Percentiles rank a stretch among this genome's conserved stretches.
phyloP scores from a whole-genome alignment of 2,329 filamentous ascomycete genomes.

The Cryphonectria japonica region DNA sequence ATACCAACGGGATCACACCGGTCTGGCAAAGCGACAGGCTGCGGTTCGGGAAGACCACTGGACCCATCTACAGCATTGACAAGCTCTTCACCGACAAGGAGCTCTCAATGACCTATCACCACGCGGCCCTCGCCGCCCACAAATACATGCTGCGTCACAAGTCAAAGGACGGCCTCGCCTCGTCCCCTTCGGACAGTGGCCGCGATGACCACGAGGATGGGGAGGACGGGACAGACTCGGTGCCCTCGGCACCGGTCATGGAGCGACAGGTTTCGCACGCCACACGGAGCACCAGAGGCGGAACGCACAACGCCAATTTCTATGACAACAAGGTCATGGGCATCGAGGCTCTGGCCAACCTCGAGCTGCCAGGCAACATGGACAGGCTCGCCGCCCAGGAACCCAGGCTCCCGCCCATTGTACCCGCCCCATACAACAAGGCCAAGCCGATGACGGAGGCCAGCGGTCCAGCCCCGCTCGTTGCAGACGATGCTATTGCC shows the following conservation, averaged over 20 bases:
- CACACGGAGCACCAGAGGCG: slow-evolving; percentile 63
- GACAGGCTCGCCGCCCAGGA: slow-evolving; percentile 59
- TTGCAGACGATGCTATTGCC: slow-evolving; percentile 55
- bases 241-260: slow-evolving; percentile 58
- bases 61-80: slow-evolving; percentile 67
- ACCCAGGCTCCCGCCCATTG: slow-evolving; percentile 61
- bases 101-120: slow-evolving; percentile 67
- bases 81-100: slow-evolving; percentile 75
- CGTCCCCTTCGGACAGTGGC: slow-evolving; percentile 56
- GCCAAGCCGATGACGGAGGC: slow-evolving; percentile 59
- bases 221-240: slow-evolving; percentile 49
- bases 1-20: slow-evolving; percentile 61
- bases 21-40: slow-evolving; percentile 67
- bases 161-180: slow-evolving; percentile 53
- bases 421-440: slow-evolving; percentile 63
- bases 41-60: slow-evolving; percentile 58
- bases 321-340: slow-evolving; percentile 62
- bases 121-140: slow-evolving; percentile 64
- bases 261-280: slow-evolving; percentile 67
- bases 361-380: slow-evolving; percentile 62
- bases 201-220: slow-evolving; percentile 56
- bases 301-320: slow-evolving; percentile 57
- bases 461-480: slow-evolving; percentile 57
- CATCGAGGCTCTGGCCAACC: slow-evolving; percentile 62
- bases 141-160: slow-evolving; percentile 64